These are phyloP conservation scores for Daldinia childiae DNA, from an alignment of 495 filamentous ascomycete genomes.

Conservation along the genomic window DNA sequence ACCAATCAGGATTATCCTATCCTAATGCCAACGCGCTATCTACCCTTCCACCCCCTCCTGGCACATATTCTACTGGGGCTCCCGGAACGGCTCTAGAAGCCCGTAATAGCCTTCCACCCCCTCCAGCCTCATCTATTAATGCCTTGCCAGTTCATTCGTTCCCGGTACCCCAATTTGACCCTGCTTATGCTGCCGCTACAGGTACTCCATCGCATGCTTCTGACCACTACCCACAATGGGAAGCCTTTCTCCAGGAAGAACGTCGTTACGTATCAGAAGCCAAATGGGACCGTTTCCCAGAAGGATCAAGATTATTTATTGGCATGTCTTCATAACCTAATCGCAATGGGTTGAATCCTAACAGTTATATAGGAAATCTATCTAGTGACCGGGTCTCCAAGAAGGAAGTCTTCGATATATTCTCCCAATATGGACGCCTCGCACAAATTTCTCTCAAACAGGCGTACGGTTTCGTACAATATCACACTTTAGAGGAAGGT, in stretches of 20 bases:
- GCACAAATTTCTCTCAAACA: slow-evolving; percentile 97
- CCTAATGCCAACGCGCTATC: slow-evolving; percentile 51
- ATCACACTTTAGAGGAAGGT: slow-evolving; percentile 78
- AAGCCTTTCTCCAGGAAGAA: slow-evolving; percentile 83
- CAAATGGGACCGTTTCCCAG: slow-evolving; percentile 92
- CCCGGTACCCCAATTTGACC: slow-evolving; percentile 36
- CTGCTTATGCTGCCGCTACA: slow-evolving; percentile 33
- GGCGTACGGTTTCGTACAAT: slow-evolving; percentile 97
- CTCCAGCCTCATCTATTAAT: slow-evolving; percentile 65
- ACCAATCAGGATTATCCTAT: slow-evolving; percentile 40
- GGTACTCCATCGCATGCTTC: slow-evolving; percentile 48
- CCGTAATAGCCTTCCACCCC: slow-evolving; percentile 65
- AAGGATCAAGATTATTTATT: slow-evolving; percentile 87
- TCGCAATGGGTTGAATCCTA: slow-evolving; percentile 4
- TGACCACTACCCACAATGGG: slow-evolving; percentile 78
- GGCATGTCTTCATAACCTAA: slow-evolving; percentile 65
- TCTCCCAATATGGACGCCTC: slow-evolving; percentile 84
- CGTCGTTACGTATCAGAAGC: slow-evolving; percentile 84
- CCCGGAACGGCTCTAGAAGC: slow-evolving; percentile 64
- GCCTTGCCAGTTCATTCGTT: slow-evolving; percentile 33
- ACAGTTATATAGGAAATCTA: slow-evolving; percentile 75
- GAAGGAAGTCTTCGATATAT: slow-evolving; percentile 89
- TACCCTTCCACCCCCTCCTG: slow-evolving; percentile 54
- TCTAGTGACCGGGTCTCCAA: slow-evolving; percentile 94
- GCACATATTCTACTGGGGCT: slow-evolving; percentile 60